These are phyloP conservation scores for Moniliophthora roreri DNA, from an alignment of 1,284 basidiomycete species.

Conservation along the genomic window DNA sequence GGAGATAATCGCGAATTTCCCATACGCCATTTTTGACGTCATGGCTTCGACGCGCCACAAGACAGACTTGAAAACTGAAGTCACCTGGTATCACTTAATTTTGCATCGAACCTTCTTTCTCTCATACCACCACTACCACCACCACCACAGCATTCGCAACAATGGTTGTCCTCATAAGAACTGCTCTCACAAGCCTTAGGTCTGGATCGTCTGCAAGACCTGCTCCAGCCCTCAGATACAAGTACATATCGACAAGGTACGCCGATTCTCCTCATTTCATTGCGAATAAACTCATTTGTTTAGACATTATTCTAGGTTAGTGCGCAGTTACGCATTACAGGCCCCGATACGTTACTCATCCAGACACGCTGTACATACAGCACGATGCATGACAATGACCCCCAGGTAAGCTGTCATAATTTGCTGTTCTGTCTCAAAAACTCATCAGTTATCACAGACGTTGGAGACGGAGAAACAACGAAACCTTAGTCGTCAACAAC, in stretches of 20 bases:
- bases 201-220: no score
- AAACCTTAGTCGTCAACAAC: slow-evolving; percentile 48
- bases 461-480: slow-evolving; percentile 59
- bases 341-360: background rate
- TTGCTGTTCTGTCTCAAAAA: background rate
- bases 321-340: background rate
- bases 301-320: slow-evolving; percentile 10
- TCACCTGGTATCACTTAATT: no score
- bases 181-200: background rate
- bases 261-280: no score
- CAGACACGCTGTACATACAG: slow-evolving; percentile 29
- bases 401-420: slow-evolving; percentile 45
- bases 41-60: no score
- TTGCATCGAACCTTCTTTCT: background rate
- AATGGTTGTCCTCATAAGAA: background rate
- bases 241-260: no score
- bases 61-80: no score
- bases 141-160: background rate
- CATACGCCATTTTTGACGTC: no score
- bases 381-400: slow-evolving; percentile 65
- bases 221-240: no score
- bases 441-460: slow-evolving; percentile 29
- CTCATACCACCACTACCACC: background rate
- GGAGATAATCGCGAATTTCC: no score
- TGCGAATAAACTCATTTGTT: no score